phyloP scores from a whole-genome alignment of 2,329 filamentous ascomycete species.

The Fusarium globosum region DNA sequence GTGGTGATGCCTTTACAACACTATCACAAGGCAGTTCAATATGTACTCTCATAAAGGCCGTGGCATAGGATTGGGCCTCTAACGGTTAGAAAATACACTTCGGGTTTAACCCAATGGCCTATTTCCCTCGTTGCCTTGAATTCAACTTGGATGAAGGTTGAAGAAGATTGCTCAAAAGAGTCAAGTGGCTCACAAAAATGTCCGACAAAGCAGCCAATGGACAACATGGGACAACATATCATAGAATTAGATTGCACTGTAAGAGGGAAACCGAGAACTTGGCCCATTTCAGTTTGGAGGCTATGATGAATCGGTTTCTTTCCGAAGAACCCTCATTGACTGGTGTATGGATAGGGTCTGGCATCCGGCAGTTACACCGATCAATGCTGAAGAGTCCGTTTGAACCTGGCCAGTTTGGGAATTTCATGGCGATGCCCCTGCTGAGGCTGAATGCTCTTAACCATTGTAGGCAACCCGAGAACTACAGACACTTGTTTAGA shows the following conservation, averaged over 20 bases:
- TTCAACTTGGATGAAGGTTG: background rate
- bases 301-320: background rate
- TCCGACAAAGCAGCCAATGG: background rate
- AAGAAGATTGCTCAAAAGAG: background rate
- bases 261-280: background rate
- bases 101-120: background rate
- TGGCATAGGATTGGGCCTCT: background rate
- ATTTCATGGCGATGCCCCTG: background rate
- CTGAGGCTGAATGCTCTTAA: background rate
- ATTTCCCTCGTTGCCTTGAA: background rate
- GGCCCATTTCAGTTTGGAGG: background rate
- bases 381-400: background rate
- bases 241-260: background rate
- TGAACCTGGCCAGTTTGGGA: background rate
- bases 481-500: background rate
- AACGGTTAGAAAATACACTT: background rate
- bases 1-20: background rate
- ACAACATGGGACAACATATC: background rate
- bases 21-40: background rate
- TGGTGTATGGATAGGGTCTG: background rate
- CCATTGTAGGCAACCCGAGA: slow-evolving; percentile 12
- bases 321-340: background rate
- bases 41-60: background rate
- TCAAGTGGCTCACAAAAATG: background rate
- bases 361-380: background rate